A percentile compares a stretch with the other conserved stretches of the same genome.
These are phyloP conservation scores for Arctostaphylos glauca DNA, from an alignment of 148 eudicot genomes.

Conservation along the genomic window DNA sequence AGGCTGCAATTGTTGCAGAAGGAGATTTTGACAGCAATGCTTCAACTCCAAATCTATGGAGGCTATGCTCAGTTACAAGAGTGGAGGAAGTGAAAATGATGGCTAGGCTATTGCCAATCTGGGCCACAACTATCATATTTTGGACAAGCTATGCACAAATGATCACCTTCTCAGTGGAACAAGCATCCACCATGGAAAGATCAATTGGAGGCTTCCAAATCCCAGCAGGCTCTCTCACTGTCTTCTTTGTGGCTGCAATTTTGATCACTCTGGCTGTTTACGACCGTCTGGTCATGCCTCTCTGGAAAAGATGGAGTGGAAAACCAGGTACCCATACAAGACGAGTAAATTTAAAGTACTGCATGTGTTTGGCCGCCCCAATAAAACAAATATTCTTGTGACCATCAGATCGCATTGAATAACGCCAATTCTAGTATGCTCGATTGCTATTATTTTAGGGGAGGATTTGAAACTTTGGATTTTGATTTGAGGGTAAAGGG, in stretches of 20 bases:
- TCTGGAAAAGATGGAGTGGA: slow-evolving; percentile 60
- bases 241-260: slow-evolving; percentile 73
- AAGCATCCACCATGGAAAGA: slow-evolving; percentile 77
- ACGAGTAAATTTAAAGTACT: not conserved
- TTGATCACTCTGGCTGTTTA: slow-evolving; percentile 54
- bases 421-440: no score
- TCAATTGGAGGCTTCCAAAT: slow-evolving; percentile 55
- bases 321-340: slow-evolving; percentile 43
- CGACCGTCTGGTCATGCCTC: slow-evolving; percentile 60
- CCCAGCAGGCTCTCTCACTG: slow-evolving; percentile 75
- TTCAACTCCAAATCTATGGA: slow-evolving; percentile 62
- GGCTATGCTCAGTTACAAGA: slow-evolving; percentile 61
- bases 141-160: slow-evolving; percentile 86
- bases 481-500: no score
- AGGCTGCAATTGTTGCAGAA: slow-evolving; percentile 78
- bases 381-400: no score
- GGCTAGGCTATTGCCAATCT: slow-evolving; percentile 59
- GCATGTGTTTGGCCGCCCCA: not conserved
- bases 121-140: slow-evolving; percentile 87
- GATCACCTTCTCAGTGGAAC: slow-evolving; percentile 80
- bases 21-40: slow-evolving; percentile 44
- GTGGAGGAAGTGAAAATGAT: slow-evolving; percentile 91
- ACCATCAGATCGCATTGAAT: no score
- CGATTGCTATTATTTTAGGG: no score
- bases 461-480: no score